phyloP scores from a whole-genome alignment of 2,329 filamentous ascomycete species.

The Fusarium mundagurra region DNA sequence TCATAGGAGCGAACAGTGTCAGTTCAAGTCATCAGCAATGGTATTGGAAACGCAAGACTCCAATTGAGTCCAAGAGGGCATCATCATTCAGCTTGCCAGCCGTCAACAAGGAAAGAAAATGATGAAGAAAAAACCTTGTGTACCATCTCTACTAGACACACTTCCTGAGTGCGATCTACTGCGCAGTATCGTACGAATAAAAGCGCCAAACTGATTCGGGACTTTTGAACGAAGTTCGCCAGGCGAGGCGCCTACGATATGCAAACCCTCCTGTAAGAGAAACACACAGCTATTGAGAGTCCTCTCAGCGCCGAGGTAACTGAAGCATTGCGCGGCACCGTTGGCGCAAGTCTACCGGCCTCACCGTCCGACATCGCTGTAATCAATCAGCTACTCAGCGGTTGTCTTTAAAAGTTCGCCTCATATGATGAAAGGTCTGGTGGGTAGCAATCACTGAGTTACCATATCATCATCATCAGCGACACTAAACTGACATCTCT shows the following conservation, averaged over 20 bases:
- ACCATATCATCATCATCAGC: constrained; percentile 18
- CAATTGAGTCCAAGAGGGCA: background rate
- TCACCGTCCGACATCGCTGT: constrained; percentile 42
- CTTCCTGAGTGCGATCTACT: constrained; percentile 24
- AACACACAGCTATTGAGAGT: constrained; percentile 25
- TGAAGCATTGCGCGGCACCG: constrained; percentile 28
- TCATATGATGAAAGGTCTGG: constrained; percentile 18
- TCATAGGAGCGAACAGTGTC: background rate
- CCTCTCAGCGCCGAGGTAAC: constrained; percentile 23
- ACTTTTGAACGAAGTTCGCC: constrained; percentile 23
- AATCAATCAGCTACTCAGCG: constrained; percentile 4
- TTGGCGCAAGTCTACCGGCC: constrained; percentile 33
- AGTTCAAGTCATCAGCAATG: background rate
- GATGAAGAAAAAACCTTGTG: constrained; percentile 16
- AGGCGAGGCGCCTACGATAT: constrained; percentile 31
- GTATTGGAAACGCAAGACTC: background rate
- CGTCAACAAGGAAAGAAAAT: background rate
- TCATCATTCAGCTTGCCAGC: constrained; percentile 17
- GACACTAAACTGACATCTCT: constrained; percentile 13
- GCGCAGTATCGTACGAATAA: constrained; percentile 12
- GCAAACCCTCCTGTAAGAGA: constrained; percentile 32
- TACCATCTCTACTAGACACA: constrained; percentile 5
- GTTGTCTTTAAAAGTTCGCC: background rate
- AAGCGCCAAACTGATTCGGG: constrained; percentile 17
- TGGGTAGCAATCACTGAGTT: constrained; percentile 18